Evolutionary conservation across 441 rosid species (phyloP).

Genomic region (Populus trichocarpa): DNA sequence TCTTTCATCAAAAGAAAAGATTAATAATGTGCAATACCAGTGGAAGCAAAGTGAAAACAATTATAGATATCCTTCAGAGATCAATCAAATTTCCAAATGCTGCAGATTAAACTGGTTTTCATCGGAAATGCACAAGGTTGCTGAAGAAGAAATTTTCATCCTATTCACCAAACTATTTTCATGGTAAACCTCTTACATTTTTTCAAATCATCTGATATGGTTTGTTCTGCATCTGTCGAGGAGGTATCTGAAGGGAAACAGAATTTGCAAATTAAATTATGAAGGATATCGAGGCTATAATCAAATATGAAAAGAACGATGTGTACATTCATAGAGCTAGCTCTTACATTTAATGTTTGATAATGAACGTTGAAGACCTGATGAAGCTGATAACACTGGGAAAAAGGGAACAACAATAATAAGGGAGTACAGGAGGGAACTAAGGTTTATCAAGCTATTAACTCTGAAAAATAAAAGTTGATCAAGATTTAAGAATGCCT

Average conservation of each 20-base stretch:
- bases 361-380: conserved; percentile 42
- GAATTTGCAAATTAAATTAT: conserved; percentile 5
- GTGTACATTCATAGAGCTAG: conserved; percentile 8
- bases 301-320: background rate
- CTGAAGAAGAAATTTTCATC: background rate
- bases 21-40: no score
- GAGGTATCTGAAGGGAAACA: conserved; percentile 37
- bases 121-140: background rate
- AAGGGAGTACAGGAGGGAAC: background rate
- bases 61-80: no score
- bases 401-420: conserved; percentile 5
- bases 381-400: conserved; percentile 56
- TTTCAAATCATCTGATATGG: conserved; percentile 29
- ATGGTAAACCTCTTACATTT: conserved; percentile 38
- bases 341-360: conserved; percentile 43
- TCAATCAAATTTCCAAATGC: no score
- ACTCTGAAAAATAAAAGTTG: no score
- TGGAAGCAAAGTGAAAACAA: no score
- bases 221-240: conserved; percentile 18
- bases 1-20: background rate
- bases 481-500: conserved; percentile 5
- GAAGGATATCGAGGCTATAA: background rate
- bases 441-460: background rate
- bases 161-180: background rate
- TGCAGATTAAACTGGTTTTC: background rate